Conservation (phyloP, 2,329 filamentous ascomycete species). For the Diaporthe velutina region DNA sequence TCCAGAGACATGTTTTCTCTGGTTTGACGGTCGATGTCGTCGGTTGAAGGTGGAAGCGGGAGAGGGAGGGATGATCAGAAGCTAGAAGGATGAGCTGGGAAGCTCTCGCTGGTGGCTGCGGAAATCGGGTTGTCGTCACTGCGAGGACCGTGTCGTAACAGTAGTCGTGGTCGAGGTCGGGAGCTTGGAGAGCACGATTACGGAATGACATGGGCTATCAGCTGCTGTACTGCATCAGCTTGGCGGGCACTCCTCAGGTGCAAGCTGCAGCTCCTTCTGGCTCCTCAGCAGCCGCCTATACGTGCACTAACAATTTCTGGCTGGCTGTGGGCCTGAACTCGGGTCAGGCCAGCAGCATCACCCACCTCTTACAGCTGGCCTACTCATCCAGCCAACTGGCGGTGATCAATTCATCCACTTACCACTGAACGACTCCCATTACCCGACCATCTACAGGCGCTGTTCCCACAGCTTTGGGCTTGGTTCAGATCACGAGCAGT, state of each 20-base stretch:
- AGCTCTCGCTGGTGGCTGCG: background rate
- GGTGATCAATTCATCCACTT: background rate
- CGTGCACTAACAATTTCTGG: conserved; percentile 31
- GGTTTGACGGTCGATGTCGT: background rate
- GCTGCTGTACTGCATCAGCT: conserved; percentile 4
- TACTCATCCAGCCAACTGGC: too few species aligned
- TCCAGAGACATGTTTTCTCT: conserved; percentile 82
- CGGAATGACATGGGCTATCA: conserved; percentile 30
- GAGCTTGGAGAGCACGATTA: conserved; percentile 30
- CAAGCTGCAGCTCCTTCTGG: conserved; percentile 4
- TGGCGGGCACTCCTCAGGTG: background rate
- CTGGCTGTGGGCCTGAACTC: background rate
- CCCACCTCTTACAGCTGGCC: background rate
- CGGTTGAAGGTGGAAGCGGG: background rate
- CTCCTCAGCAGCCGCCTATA: background rate
- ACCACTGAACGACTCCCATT: background rate
- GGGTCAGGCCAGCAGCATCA: background rate
- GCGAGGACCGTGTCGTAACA: background rate
- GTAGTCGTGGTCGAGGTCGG: conserved; percentile 2
- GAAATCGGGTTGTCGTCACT: conserved; percentile 16
- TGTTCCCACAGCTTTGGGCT: too few species aligned
- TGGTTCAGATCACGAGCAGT: background rate
- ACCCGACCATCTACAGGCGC: background rate
- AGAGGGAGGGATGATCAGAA: background rate
- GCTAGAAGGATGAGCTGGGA: background rate